Conservation (phyloP, 2,329 filamentous ascomycete genomes). For the Trichoderma asperellum region DNA sequence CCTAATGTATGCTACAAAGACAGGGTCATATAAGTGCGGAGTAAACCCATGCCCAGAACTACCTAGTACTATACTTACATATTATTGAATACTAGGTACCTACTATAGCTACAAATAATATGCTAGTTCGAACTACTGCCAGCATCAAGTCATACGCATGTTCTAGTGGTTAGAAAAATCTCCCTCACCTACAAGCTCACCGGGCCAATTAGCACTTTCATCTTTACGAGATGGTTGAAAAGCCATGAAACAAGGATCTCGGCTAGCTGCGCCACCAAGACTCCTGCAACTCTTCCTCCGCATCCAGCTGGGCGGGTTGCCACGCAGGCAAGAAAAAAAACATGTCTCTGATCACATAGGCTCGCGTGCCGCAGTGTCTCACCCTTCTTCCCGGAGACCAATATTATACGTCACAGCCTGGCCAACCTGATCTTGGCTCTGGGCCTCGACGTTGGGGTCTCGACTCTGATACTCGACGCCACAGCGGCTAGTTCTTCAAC, state of each 20-base stretch:
- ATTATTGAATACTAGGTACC: not conserved
- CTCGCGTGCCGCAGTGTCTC: conserved; percentile 8
- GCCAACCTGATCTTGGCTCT: not conserved
- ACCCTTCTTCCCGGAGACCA: not conserved
- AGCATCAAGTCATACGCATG: not conserved
- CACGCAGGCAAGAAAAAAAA: not conserved
- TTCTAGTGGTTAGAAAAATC: not conserved
- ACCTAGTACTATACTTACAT: too few species aligned
- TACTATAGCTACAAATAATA: not conserved
- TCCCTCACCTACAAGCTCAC: not conserved
- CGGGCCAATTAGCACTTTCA: not conserved
- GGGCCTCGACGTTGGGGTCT: not conserved
- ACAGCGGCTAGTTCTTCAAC: not conserved
- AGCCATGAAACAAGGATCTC: not conserved
- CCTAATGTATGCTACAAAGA: not conserved
- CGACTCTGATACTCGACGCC: not conserved
- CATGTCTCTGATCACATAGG: conserved; percentile 10
- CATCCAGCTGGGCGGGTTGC: not conserved
- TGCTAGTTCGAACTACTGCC: not conserved
- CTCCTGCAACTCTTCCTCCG: not conserved
- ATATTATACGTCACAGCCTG: not conserved
- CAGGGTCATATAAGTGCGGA: not conserved
- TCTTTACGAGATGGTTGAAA: not conserved
- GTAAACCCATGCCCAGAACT: not conserved
- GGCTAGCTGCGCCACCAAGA: not conserved